Conservation (phyloP, 1,284 basidiomycete genomes). For the Cerrena zonata region DNA sequence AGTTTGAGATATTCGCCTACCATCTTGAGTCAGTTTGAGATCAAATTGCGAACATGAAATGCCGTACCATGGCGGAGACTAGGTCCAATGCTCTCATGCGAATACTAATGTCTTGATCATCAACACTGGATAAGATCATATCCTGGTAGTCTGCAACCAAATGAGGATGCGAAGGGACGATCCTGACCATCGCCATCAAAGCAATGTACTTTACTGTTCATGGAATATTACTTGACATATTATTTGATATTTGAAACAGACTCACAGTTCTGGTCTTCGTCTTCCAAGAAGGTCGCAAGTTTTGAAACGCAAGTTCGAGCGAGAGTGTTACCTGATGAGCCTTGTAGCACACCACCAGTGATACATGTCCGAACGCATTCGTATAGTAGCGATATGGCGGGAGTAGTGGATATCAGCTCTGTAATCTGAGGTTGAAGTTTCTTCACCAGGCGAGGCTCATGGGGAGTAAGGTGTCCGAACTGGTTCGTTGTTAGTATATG, state of each 20-base stretch:
- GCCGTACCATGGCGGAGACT: conserved; percentile 81
- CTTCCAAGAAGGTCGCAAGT: conserved; percentile 85
- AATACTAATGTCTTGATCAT: conserved; percentile 92
- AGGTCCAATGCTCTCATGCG: conserved; percentile 92
- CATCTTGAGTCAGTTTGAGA: neutral
- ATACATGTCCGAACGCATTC: conserved; percentile 99
- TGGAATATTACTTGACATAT: no score
- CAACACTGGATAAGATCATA: conserved; percentile 83
- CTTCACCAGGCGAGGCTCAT: conserved; percentile 89
- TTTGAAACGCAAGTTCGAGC: conserved; percentile 91
- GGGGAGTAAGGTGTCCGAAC: conserved; percentile 87
- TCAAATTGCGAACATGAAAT: conserved; percentile 6
- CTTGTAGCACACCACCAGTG: conserved; percentile 91
- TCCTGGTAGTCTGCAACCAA: conserved; percentile 90
- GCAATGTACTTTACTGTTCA: conserved; percentile 94
- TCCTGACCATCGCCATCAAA: conserved; percentile 89
- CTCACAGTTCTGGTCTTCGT: conserved; percentile 90
- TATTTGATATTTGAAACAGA: conserved; percentile 11
- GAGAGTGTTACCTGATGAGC: conserved; percentile 70
- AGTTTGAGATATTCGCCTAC: conserved; percentile 75
- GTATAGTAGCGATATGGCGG: conserved; percentile 92
- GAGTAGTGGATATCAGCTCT: conserved; percentile 90
- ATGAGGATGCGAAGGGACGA: conserved; percentile 87
- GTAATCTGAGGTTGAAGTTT: conserved; percentile 92
- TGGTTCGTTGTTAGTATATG: conserved; percentile 27